These are phyloP conservation scores for Austroboletus niveus DNA, from an alignment of 1,284 basidiomycete genomes.

Conservation along the genomic window DNA sequence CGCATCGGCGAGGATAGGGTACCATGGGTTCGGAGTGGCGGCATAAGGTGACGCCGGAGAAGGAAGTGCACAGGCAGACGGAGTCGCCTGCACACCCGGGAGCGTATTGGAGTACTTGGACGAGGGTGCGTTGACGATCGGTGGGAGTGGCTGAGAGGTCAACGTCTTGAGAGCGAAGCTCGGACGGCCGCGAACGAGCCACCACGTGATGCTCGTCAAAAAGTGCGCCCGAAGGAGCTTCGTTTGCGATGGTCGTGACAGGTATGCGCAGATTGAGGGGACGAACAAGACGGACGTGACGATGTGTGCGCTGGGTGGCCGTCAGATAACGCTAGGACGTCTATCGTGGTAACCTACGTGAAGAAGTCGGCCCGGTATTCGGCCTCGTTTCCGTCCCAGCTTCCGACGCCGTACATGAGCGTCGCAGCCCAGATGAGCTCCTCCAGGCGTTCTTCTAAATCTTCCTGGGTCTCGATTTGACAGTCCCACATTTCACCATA, in stretches of 20 bases:
- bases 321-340: conserved; percentile 2
- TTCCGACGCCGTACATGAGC: conserved; percentile 36
- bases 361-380: conserved; percentile 34
- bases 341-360: conserved; percentile 21
- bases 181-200: conserved; percentile 35
- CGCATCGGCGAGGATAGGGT: conserved; percentile 27
- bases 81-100: conserved; percentile 37
- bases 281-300: conserved; percentile 36
- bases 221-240: conserved; percentile 34
- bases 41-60: conserved; percentile 25
- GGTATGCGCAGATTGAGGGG: conserved; percentile 31
- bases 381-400: conserved; percentile 27
- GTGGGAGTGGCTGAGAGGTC: conserved; percentile 23
- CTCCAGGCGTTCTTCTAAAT: conserved; percentile 30
- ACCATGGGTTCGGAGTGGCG: conserved; percentile 31
- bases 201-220: conserved; percentile 36
- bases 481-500: conserved; percentile 34
- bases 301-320: conserved; percentile 33
- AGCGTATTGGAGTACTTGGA: conserved; percentile 24
- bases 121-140: conserved; percentile 15
- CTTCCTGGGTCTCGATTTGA: conserved; percentile 26
- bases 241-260: conserved; percentile 29
- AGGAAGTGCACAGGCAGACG: conserved; percentile 21
- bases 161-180: conserved; percentile 27
- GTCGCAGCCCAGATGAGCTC: conserved; percentile 31